These are phyloP conservation scores for Metarhizium brunneum DNA, from an alignment of 2,329 filamentous ascomycete species.

Conservation along the genomic window DNA sequence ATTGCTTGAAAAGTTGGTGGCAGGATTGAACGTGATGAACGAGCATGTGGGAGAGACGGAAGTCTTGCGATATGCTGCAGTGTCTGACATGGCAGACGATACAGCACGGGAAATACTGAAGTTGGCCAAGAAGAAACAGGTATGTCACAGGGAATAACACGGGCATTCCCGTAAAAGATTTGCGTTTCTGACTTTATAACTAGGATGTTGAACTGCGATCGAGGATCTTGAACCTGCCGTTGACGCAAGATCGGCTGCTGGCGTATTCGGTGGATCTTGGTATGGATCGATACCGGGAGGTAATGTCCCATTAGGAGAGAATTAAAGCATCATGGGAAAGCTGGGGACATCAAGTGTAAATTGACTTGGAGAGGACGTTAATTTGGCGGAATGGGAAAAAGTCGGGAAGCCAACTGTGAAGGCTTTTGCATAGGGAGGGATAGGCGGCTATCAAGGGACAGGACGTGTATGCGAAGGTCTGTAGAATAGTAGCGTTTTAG, in stretches of 20 bases:
- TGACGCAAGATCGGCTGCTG: constrained; percentile 65
- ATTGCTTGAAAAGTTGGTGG: constrained; percentile 47
- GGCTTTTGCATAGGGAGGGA: not conserved
- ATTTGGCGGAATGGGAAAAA: not conserved
- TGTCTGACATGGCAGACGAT: constrained; percentile 71
- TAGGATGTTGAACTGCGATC: constrained; percentile 28
- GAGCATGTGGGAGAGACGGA: constrained; percentile 33
- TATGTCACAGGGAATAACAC: constrained; percentile 24
- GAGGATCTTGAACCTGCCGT: constrained; percentile 47
- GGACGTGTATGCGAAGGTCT: not conserved
- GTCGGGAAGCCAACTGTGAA: not conserved
- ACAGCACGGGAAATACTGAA: constrained; percentile 58
- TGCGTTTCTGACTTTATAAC: constrained; percentile 7
- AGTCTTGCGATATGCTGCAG: constrained; percentile 54
- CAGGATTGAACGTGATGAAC: constrained; percentile 46
- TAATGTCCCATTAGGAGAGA: constrained; percentile 42
- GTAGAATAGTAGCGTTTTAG: constrained; percentile 7
- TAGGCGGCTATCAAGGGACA: not conserved
- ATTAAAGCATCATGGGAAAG: not conserved
- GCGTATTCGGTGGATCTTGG: constrained; percentile 63
- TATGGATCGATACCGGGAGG: constrained; percentile 56
- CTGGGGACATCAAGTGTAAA: not conserved
- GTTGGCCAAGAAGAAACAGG: constrained; percentile 44
- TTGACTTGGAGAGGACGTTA: not conserved
- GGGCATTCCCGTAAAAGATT: not conserved